Conservation (phyloP, 805 yeast species). For the Spathaspora hagerdaliae region DNA sequence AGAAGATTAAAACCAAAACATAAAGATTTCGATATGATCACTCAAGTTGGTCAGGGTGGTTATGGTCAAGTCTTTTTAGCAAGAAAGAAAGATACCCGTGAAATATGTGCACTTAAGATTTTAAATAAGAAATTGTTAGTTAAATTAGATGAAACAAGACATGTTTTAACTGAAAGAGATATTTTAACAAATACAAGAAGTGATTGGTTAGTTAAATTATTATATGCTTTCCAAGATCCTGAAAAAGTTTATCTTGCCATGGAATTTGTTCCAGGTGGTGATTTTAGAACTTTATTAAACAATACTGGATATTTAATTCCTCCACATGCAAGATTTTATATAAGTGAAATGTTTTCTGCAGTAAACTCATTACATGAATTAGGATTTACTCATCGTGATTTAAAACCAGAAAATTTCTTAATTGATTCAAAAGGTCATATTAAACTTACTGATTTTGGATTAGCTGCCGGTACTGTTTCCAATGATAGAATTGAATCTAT, state of each 20-base stretch:
- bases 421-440: slow-evolving; percentile 90
- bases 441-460: slow-evolving; percentile 92
- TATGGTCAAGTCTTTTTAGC: slow-evolving; percentile 98
- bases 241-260: slow-evolving; percentile 90
- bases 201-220: slow-evolving; percentile 91
- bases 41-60: slow-evolving; percentile 99
- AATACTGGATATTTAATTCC: slow-evolving; percentile 92
- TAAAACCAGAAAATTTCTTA: slow-evolving; percentile 91
- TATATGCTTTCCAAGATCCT: slow-evolving; percentile 92
- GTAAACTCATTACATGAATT: slow-evolving; percentile 90
- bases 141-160: slow-evolving; percentile 92
- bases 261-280: slow-evolving; percentile 99
- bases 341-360: slow-evolving; percentile 94
- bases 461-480: slow-evolving; percentile 95
- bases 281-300: slow-evolving; percentile 87
- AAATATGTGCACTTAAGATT: slow-evolving; percentile 91
- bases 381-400: slow-evolving; percentile 95
- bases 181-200: slow-evolving; percentile 92
- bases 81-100: slow-evolving; percentile 87
- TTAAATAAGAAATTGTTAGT: slow-evolving; percentile 81
- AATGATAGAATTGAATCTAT: slow-evolving; percentile 90
- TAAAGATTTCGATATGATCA: slow-evolving; percentile 92
- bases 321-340: slow-evolving; percentile 91
- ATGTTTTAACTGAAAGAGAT: slow-evolving; percentile 93
- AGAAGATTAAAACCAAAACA: slow-evolving; percentile 89